These are phyloP conservation scores for Durotheca rogersii DNA, from an alignment of 495 filamentous ascomycete genomes.

Conservation along the genomic window DNA sequence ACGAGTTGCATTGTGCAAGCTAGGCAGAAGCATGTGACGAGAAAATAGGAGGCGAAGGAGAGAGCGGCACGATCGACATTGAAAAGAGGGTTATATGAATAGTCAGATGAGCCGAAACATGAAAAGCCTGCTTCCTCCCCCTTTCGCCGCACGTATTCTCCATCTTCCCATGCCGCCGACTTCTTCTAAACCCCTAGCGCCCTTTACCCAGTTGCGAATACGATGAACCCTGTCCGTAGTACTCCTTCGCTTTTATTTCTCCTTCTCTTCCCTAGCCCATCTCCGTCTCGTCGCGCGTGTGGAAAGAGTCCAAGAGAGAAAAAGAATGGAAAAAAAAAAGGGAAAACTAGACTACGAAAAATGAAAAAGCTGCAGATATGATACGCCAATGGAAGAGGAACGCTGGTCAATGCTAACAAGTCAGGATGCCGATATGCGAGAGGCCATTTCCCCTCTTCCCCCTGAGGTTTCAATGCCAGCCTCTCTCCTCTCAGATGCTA, in stretches of 20 bases:
- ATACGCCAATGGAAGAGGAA: slow-evolving; percentile 29
- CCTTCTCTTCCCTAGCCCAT: no score
- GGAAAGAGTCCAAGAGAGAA: slow-evolving; percentile 10
- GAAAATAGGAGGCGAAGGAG: slow-evolving; percentile 2
- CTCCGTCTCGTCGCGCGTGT: slow-evolving; percentile 14
- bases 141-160: slow-evolving; percentile 9
- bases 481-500: slow-evolving; percentile 28
- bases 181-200: slow-evolving; percentile 6
- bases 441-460: slow-evolving; percentile 14
- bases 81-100: slow-evolving; percentile 15
- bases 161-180: slow-evolving; percentile 9
- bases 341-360: no score
- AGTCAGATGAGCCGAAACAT: slow-evolving; percentile 10
- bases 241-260: slow-evolving; percentile 32
- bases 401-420: slow-evolving; percentile 33
- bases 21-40: not conserved
- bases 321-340: slow-evolving; percentile 8
- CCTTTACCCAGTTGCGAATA: slow-evolving; percentile 4
- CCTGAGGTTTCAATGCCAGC: slow-evolving; percentile 23
- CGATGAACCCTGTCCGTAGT: slow-evolving; percentile 17
- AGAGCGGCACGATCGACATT: no score
- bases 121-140: no score
- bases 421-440: slow-evolving; percentile 25
- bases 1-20: slow-evolving; percentile 7
- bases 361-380: slow-evolving; percentile 16